Percentiles rank a stretch among this genome's conserved stretches.
These are phyloP conservation scores for Cercospora brassicicola DNA, from an alignment of 2,329 filamentous ascomycete species.

Conservation along the genomic window DNA sequence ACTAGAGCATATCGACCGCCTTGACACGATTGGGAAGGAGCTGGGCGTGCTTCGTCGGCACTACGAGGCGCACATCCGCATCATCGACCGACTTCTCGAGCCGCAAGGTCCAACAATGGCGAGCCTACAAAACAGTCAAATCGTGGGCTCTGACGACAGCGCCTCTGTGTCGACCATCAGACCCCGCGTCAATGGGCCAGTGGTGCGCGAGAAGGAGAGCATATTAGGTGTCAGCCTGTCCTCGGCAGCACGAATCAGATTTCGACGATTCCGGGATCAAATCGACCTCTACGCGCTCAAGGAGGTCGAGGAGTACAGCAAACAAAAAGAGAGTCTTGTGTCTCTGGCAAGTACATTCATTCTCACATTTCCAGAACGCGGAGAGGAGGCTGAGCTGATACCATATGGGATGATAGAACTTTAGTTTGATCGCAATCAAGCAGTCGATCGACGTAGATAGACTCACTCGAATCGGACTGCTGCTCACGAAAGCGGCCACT, in stretches of 20 bases:
- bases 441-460: constrained; percentile 71
- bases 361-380: constrained; percentile 1
- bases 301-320: constrained; percentile 63
- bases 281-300: constrained; percentile 62
- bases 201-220: constrained; percentile 37
- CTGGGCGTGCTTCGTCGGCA: constrained; percentile 61
- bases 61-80: constrained; percentile 60
- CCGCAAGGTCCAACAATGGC: constrained; percentile 47
- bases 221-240: constrained; percentile 49
- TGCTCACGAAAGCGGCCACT: constrained; percentile 73
- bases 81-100: constrained; percentile 60
- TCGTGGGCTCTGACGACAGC: constrained; percentile 33
- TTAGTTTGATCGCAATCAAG: constrained; percentile 74
- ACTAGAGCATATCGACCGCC: constrained; percentile 50
- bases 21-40: constrained; percentile 62
- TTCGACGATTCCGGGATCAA: constrained; percentile 60
- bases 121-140: constrained; percentile 47
- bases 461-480: constrained; percentile 68
- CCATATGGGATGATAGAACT: constrained; percentile 56
- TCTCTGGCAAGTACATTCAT: constrained; percentile 57
- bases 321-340: constrained; percentile 69
- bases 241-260: constrained; percentile 57
- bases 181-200: constrained; percentile 14
- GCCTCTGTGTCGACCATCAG: constrained; percentile 31
- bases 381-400: constrained; percentile 5